Evolutionary conservation across 768 basidiomycete genomes (phyloP).

Genomic region (Boletus vermiculosoides): DNA sequence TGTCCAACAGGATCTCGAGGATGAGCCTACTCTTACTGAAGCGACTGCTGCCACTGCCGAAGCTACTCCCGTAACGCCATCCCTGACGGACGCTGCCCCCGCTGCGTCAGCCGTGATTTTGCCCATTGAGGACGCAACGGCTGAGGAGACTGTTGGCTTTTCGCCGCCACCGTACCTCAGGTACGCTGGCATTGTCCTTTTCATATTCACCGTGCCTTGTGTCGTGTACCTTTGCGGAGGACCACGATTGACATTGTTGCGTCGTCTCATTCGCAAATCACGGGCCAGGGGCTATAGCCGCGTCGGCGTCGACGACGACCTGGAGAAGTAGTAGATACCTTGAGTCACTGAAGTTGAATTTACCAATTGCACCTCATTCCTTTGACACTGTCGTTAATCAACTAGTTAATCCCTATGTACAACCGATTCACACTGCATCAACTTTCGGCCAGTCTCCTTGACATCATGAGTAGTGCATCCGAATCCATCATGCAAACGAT

Average conservation of each 20-base stretch:
- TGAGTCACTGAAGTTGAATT: neutral
- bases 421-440: neutral
- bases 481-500: too few species aligned
- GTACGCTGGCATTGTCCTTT: constrained; percentile 26
- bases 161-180: constrained; percentile 13
- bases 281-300: constrained; percentile 42
- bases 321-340: constrained; percentile 45
- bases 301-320: constrained; percentile 48
- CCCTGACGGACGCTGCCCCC: neutral
- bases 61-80: constrained; percentile 13
- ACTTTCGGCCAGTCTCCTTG: too few species aligned
- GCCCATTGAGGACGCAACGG: neutral
- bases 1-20: constrained; percentile 45
- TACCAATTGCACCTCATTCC: neutral
- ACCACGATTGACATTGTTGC: constrained; percentile 24
- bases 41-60: constrained; percentile 13
- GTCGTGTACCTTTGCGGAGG: constrained; percentile 52
- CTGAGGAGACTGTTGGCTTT: constrained; percentile 2
- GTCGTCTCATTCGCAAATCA: constrained; percentile 41
- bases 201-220: constrained; percentile 46
- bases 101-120: neutral
- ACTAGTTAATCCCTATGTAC: neutral
- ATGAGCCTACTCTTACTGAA: constrained; percentile 17
- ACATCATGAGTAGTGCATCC: too few species aligned
- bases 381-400: neutral